A percentile compares a stretch with the other conserved stretches of the same genome.
Evolutionary conservation across 176 grass and related monocot species (phyloP).

Genomic region (Aegilops umbellulata): DNA sequence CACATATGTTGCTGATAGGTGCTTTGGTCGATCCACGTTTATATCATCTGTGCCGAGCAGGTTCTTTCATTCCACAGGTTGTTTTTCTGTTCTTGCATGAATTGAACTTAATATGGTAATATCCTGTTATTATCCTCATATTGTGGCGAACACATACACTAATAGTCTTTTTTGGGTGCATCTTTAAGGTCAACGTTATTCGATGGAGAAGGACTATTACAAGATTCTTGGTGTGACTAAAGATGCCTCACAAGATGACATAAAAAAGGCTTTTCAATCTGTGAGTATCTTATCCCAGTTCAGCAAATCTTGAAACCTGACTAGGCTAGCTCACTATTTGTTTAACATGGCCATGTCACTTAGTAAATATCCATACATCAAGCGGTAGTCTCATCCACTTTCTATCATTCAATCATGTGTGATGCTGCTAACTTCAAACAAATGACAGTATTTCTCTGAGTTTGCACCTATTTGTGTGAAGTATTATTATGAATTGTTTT

Average conservation of each 20-base stretch:
- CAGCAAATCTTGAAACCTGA: not conserved
- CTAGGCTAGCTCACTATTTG: slow-evolving; percentile 1
- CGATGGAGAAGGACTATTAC: slow-evolving; percentile 71
- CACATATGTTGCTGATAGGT: slow-evolving; percentile 33
- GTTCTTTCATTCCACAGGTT: slow-evolving; percentile 89
- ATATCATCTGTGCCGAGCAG: slow-evolving; percentile 40
- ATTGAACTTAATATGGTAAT: not conserved
- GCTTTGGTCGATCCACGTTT: slow-evolving; percentile 25
- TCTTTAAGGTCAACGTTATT: slow-evolving; percentile 47
- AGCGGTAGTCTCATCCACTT: not conserved
- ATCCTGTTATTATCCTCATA: not conserved
- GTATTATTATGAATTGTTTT: slow-evolving; percentile 5
- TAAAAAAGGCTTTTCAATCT: slow-evolving; percentile 91
- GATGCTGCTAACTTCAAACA: not conserved
- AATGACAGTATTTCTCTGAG: not conserved
- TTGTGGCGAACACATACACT: slow-evolving; percentile 9
- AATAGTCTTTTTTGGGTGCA: slow-evolving; percentile 24
- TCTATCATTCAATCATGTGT: slow-evolving; percentile 5
- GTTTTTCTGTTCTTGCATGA: slow-evolving; percentile 22
- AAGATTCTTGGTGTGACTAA: slow-evolving; percentile 76
- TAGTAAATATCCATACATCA: slow-evolving; percentile 6
- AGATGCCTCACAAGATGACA: slow-evolving; percentile 76
- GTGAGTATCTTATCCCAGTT: slow-evolving; percentile 57
- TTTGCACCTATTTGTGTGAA: slow-evolving; percentile 8
- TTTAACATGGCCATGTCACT: slow-evolving; percentile 4